Conservation (phyloP, 257 asterid species). For the Przewalskia tangutica region DNA sequence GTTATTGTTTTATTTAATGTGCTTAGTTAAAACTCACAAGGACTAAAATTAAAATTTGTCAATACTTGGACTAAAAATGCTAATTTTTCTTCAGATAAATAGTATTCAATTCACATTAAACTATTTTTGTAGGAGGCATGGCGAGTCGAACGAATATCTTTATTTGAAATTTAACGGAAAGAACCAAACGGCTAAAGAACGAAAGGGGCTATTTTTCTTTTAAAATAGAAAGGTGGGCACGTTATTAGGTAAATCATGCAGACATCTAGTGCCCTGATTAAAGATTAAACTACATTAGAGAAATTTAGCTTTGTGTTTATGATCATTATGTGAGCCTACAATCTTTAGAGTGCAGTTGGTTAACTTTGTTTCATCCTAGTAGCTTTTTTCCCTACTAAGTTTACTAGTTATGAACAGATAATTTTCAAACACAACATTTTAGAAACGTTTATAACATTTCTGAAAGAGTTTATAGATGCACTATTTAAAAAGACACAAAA, state of each 20-base stretch:
- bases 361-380: background rate
- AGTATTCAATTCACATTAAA: too few relatives aligned
- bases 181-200: background rate
- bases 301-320: background rate
- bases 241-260: background rate
- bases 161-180: background rate
- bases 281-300: background rate
- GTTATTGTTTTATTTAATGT: too few relatives aligned
- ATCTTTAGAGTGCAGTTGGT: background rate
- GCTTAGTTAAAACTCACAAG: too few relatives aligned
- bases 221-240: background rate
- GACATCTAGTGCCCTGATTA: background rate
- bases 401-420: background rate
- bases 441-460: background rate
- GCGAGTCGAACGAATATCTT: background rate
- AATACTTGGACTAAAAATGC: too few relatives aligned
- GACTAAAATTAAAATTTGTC: too few relatives aligned
- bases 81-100: too few relatives aligned
- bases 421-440: background rate
- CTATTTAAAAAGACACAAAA: background rate
- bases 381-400: background rate
- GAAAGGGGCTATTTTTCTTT: background rate
- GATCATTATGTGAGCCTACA: background rate
- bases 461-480: background rate
- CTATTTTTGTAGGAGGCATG: background rate